These are phyloP conservation scores for Annona squamosa DNA, from an alignment of 164 flowering plant species.

Conservation along the genomic window DNA sequence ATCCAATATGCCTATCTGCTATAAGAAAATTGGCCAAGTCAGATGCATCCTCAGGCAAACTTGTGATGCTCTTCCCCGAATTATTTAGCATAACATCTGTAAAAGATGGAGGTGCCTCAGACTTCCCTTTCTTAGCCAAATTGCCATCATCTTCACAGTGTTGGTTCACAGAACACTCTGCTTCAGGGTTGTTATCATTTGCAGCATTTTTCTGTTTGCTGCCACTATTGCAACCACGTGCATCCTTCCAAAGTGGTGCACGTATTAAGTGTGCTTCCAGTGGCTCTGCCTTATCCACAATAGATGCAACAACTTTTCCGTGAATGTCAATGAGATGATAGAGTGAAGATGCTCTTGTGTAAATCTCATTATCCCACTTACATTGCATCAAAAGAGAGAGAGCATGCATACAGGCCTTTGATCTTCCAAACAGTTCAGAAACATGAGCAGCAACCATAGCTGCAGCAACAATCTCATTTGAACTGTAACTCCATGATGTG, in stretches of 20 bases:
- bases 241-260: constrained; percentile 46
- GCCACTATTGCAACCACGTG: constrained; percentile 25
- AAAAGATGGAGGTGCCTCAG: constrained; percentile 30
- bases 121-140: constrained; percentile 17
- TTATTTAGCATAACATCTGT: constrained; percentile 30
- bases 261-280: constrained; percentile 61
- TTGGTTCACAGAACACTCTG: constrained; percentile 23
- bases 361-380: constrained; percentile 85
- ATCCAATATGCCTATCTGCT: constrained; percentile 78
- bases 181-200: constrained; percentile 23
- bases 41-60: constrained; percentile 70
- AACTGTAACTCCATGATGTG: constrained; percentile 86
- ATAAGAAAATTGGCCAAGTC: constrained; percentile 92
- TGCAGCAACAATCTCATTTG: constrained; percentile 94
- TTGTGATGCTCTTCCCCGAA: constrained; percentile 43
- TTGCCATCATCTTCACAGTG: constrained; percentile 14
- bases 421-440: constrained; percentile 78
- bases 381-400: constrained; percentile 70
- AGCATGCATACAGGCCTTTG: constrained; percentile 89
- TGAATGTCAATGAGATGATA: constrained; percentile 85
- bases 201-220: constrained; percentile 23
- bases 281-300: constrained; percentile 84
- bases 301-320: constrained; percentile 86
- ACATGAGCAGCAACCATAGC: constrained; percentile 99
- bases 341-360: constrained; percentile 73